Evolutionary conservation across 1,139 yeast species (phyloP).

Genomic region (Zygosaccharomyces pseudobailii): DNA sequence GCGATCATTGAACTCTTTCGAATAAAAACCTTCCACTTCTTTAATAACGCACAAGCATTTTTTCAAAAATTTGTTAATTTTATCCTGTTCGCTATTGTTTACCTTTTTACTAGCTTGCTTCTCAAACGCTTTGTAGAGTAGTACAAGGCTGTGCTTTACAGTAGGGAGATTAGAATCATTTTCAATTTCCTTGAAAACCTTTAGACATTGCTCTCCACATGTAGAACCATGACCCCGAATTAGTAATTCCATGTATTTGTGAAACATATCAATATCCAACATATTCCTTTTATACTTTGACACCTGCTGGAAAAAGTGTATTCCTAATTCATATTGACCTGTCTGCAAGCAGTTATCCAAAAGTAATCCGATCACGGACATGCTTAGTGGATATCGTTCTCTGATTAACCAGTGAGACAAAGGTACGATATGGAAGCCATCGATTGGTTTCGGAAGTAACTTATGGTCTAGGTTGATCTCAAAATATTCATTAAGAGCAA

Average conservation of each 20-base stretch:
- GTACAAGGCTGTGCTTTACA: constrained; percentile 16
- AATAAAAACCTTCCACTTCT: constrained; percentile 12
- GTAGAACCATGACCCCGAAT: constrained; percentile 17
- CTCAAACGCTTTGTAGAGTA: constrained; percentile 24
- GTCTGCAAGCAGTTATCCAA: constrained; percentile 19
- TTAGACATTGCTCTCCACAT: constrained; percentile 19
- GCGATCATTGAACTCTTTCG: constrained; percentile 9
- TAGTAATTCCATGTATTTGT: constrained; percentile 17
- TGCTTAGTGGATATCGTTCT: constrained; percentile 14
- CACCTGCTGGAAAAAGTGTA: constrained; percentile 12
- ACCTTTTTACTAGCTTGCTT: constrained; percentile 20
- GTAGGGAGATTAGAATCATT: constrained; percentile 9
- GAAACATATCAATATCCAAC: constrained; percentile 20
- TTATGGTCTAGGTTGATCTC: constrained; percentile 8
- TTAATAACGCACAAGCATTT: constrained; percentile 15
- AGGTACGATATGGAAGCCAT: constrained; percentile 13
- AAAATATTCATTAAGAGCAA: constrained; percentile 20
- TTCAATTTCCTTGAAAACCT: constrained; percentile 17
- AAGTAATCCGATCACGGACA: constrained; percentile 21
- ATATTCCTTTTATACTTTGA: constrained; percentile 4
- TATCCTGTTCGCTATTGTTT: constrained; percentile 10
- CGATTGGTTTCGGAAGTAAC: constrained; percentile 3
- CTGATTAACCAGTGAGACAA: constrained; percentile 19
- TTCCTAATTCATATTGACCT: constrained; percentile 16
- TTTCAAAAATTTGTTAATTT: constrained; percentile 10